Base-by-base conservation (phyloP, 768 basidiomycete species). In the Tephrocybe sp. region DNA sequence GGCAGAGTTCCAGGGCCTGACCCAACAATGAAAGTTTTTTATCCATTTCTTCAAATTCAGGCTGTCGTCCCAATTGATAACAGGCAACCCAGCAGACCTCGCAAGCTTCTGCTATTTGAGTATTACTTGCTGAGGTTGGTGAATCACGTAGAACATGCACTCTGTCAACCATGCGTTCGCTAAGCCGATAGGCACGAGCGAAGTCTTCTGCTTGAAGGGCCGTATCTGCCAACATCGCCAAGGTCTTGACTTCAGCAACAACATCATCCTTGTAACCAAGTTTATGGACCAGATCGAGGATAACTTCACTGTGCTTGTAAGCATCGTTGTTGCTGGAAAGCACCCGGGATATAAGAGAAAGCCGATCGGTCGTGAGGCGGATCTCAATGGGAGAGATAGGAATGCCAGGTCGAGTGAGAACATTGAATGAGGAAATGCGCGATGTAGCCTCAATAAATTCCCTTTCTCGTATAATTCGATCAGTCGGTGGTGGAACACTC, bases 361-460 rank as follows among this genome's bases (percentile, higher is more conserved):
- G 80, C 7, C 88, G 84, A 64, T 97, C 89, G 56, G 88, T 90
- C 25, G 91, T 89, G 18, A 97, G 78, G 8, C 95, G 86, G 52
- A 99, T 93, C 66, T 97, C 94, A 52, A 97, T 82, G 0, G 95
- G 95, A 8, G 92, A 80, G 44, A 98, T 84, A 5, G 84, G 78
- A 36, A 86, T 79, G 39, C 90, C 86, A 8, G 84, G 80, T 4
- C 82, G 76, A 19, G 91, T 84, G 63, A 75, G 75, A 52, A 95
- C 77, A 50, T 91, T 89, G 75, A 91, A 99, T 3, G 95, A 92
- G n/a, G 86, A 83, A 10, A 99, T 84, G 2, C 91, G 86, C 21
- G 93, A 95, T 1, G 97, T 99, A 1, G 97, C 97, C 70, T 98
- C 94, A 54, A 99, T 97, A 67, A 97, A 99, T 47, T 92, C 88